A percentile compares a stretch with the other conserved stretches of the same genome.
Evolutionary conservation across 148 eudicot species (phyloP).

Genomic region (Pharnaceum exiguum): DNA sequence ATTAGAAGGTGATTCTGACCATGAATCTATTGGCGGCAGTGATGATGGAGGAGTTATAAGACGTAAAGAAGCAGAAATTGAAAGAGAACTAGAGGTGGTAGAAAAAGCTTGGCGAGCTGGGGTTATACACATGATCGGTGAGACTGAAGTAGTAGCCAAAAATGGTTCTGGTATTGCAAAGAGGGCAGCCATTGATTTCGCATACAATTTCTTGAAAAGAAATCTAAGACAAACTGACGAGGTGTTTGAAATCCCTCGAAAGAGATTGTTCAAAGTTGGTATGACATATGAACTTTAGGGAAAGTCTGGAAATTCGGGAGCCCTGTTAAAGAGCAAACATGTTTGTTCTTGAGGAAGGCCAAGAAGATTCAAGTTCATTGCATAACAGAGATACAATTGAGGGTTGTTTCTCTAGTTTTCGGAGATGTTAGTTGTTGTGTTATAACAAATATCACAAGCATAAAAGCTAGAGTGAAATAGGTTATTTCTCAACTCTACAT

Average conservation of each 20-base stretch:
- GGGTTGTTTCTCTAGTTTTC: too few species aligned
- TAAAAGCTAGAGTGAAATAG: too few species aligned
- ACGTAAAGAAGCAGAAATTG: constrained; percentile 1
- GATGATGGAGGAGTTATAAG: neutral
- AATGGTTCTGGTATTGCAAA: constrained; percentile 21
- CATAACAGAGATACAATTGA: too few species aligned
- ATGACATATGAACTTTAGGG: constrained; percentile 37
- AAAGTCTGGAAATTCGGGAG: neutral
- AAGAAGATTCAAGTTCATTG: too few species aligned
- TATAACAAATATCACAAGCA: too few species aligned
- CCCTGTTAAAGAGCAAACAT: too few species aligned
- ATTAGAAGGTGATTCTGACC: neutral
- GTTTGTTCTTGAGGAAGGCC: too few species aligned
- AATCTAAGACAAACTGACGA: constrained; percentile 17
- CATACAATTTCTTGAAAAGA: constrained; percentile 25
- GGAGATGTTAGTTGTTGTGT: too few species aligned
- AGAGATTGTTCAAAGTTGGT: constrained; percentile 33
- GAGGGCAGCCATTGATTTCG: constrained; percentile 23
- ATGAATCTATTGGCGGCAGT: neutral
- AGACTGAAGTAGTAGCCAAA: constrained; percentile 30
- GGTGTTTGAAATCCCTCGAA: constrained; percentile 24
- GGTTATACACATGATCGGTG: constrained; percentile 38
- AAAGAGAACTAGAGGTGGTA: constrained; percentile 23
- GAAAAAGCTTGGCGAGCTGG: constrained; percentile 29
- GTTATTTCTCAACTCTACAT: too few species aligned